Percentiles rank a stretch among this genome's conserved stretches.
phyloP scores from a whole-genome alignment of 129 eudicot genomes.

The Pittosporum tobira region DNA sequence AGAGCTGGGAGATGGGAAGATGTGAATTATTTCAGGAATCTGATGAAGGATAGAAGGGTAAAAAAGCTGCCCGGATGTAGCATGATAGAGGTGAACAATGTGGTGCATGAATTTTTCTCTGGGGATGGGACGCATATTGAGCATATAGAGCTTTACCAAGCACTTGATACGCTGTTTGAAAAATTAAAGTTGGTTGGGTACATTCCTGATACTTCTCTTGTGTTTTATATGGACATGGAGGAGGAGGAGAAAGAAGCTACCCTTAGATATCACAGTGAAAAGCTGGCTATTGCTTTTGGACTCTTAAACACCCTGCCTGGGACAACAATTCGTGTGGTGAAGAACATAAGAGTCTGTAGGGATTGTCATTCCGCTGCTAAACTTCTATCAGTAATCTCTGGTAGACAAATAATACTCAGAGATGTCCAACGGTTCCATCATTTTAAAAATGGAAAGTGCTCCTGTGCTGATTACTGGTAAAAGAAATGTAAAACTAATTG shows the following conservation, averaged over 20 bases:
- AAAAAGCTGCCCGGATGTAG: slow-evolving; percentile 42
- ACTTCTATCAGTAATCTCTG: slow-evolving; percentile 19
- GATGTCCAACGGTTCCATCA: slow-evolving; percentile 42
- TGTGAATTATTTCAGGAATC: slow-evolving; percentile 13
- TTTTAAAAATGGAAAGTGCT: slow-evolving; percentile 32
- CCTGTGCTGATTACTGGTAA: slow-evolving; percentile 48
- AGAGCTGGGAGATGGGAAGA: slow-evolving; percentile 33
- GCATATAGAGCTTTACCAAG: slow-evolving; percentile 26
- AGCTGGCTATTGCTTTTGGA: slow-evolving; percentile 40
- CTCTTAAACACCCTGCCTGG: slow-evolving; percentile 23
- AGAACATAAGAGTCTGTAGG: slow-evolving; percentile 36
- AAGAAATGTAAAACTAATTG: background rate
- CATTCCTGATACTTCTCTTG: slow-evolving; percentile 32
- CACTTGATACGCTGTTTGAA: slow-evolving; percentile 24
- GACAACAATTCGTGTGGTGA: slow-evolving; percentile 33
- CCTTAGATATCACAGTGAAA: slow-evolving; percentile 46
- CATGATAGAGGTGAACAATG: slow-evolving; percentile 32
- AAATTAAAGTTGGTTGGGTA: slow-evolving; percentile 37
- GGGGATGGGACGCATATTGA: slow-evolving; percentile 27
- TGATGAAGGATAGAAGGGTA: slow-evolving; percentile 37
- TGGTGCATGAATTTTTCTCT: slow-evolving; percentile 36
- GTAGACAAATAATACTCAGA: slow-evolving; percentile 31
- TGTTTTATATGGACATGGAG: slow-evolving; percentile 24
- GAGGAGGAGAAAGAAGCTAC: slow-evolving; percentile 30
- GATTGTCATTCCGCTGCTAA: slow-evolving; percentile 47